A percentile compares a stretch with the other conserved stretches of the same genome.
Conservation (phyloP, 2,329 filamentous ascomycete genomes). For the Aspergillus niger region DNA sequence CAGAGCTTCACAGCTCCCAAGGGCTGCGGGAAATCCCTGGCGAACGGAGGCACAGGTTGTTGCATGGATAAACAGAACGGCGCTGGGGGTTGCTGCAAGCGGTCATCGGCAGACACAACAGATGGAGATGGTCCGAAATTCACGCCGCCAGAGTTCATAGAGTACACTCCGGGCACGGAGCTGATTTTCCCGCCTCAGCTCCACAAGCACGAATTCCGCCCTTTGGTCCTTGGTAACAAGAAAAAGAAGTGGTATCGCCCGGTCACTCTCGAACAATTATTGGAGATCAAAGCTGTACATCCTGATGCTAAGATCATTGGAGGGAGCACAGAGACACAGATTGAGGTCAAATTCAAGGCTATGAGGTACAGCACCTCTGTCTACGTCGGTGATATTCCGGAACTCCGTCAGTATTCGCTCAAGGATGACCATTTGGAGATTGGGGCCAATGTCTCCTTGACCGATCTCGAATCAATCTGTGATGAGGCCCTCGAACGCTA, state of each 20-base stretch:
- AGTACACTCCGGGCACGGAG: conserved; percentile 90
- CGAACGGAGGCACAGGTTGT: conserved; percentile 66
- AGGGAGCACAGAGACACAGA: conserved; percentile 95
- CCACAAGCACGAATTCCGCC: conserved; percentile 77
- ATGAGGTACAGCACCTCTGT: conserved; percentile 88
- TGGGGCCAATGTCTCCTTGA: conserved; percentile 88
- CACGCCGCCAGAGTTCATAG: conserved; percentile 86
- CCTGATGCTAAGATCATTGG: conserved; percentile 92
- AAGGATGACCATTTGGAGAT: conserved; percentile 82
- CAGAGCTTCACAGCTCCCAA: conserved; percentile 70
- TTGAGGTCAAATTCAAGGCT: conserved; percentile 97
- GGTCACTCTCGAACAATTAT: conserved; percentile 78
- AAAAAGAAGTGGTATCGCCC: conserved; percentile 91
- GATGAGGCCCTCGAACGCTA: conserved; percentile 78
- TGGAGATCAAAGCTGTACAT: conserved; percentile 85
- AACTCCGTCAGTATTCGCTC: conserved; percentile 79
- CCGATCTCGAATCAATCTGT: conserved; percentile 85
- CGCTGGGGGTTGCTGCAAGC: conserved; percentile 69
- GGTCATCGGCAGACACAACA: conserved; percentile 48
- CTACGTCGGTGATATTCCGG: conserved; percentile 88
- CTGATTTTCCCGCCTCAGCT: conserved; percentile 90
- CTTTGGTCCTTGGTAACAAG: conserved; percentile 91
- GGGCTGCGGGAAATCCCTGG: conserved; percentile 57
- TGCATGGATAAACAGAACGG: conserved; percentile 69
- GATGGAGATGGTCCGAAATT: conserved; percentile 58